Evolutionary conservation across 2,329 filamentous ascomycete genomes (phyloP), one percentile per base, ranked within the genome.

Genomic region (Fusarium setosum): DNA sequence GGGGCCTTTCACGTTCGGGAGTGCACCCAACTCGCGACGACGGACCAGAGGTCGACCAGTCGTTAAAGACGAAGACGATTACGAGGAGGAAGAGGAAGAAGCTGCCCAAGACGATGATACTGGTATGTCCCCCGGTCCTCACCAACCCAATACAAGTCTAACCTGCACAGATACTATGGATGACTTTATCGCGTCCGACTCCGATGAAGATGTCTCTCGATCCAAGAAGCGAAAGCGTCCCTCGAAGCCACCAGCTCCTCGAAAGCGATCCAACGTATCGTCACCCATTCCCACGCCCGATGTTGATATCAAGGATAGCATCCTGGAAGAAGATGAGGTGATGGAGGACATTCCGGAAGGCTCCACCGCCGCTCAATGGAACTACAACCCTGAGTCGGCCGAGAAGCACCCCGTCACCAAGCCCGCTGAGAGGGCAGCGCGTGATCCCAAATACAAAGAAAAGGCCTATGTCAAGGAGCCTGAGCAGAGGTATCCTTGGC

Each of bases 161-260:
- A 71, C 50, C n/a, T 15, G 9, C 10, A 2, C 47, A 86, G 81
- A 84, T 79, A 92, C 96, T 53, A 88, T 96, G 81, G 93, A 90
- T 62, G 92, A 97, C 75, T 98, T 98, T 72, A 84, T 98, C 21
- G 94, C 91, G 5, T 89, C 91, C 0, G 94, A 96, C 38, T 95
- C 93, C 0, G 94, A 97, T 45, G 91, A 89, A 17, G 76, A 75
- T 13, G 73, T 83, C 63, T 67, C 82, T 70, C 75, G 84, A 21
- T 82, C 90, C 0, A 91, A 88, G 74, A 97, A 97, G 79, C 82
- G 91, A 71, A 97, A 97, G 79, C 85, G 91, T n/a, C 76, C 87
- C 8, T 72, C 83, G 12, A 86, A 87, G 72, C 61, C 82, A 13
- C 73, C 80, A 15, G 74, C 80, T 0, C 78, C 88, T 1, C 84